Conservation (phyloP, 2,329 filamentous ascomycete genomes). For the Penicillium sp. region DNA sequence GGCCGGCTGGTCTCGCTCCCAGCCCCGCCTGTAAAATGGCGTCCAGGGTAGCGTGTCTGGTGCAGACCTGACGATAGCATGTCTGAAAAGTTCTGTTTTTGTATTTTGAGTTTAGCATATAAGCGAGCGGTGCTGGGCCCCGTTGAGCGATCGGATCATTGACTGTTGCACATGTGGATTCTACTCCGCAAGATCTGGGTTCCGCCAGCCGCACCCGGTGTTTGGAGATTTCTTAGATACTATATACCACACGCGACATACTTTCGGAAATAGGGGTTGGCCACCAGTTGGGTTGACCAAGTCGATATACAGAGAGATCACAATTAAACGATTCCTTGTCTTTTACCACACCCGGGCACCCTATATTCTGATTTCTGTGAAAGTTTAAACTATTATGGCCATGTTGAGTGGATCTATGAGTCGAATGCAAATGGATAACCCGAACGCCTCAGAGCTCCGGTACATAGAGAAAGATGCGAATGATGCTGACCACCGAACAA, state of each 20-base stretch:
- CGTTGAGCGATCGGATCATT: not conserved
- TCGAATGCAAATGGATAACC: not conserved
- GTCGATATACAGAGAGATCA: not conserved
- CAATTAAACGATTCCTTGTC: not conserved
- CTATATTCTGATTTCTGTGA: not conserved
- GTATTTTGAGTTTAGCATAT: constrained; percentile 21
- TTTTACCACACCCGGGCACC: not conserved
- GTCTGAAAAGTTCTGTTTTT: constrained; percentile 17
- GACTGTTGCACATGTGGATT: not conserved
- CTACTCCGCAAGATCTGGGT: not conserved
- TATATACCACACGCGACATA: constrained; percentile 5
- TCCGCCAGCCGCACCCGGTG: constrained; percentile 9
- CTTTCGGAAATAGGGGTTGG: not conserved
- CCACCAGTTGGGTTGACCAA: not conserved
- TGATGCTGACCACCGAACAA: not conserved
- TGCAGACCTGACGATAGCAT: constrained; percentile 3
- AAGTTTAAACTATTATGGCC: not conserved
- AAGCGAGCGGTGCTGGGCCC: constrained; percentile 19
- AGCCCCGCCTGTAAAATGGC: constrained; percentile 49
- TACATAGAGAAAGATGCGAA: not conserved
- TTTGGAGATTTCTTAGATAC: constrained; percentile 4
- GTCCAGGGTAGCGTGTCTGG: not conserved
- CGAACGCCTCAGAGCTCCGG: not conserved
- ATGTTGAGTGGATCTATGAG: constrained; percentile 1
- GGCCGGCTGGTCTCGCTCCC: constrained; percentile 59